These are phyloP conservation scores for Ilex aquifolium DNA, from an alignment of 257 asterid species.

Conservation along the genomic window DNA sequence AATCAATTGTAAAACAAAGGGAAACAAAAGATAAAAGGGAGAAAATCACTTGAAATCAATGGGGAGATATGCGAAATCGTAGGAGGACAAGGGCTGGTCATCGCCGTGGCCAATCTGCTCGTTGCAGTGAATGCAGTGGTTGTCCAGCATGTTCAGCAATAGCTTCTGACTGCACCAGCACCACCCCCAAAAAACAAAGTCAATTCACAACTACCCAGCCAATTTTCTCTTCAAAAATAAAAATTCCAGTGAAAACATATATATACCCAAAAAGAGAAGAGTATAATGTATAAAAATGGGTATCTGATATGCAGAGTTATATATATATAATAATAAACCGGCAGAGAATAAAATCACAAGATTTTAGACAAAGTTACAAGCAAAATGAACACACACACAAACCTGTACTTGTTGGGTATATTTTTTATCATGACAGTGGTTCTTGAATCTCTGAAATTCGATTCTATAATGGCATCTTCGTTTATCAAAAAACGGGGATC, in stretches of 20 bases:
- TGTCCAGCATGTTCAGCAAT: conserved; percentile 94
- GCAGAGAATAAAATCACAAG: conserved; percentile 5
- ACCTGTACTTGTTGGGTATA: conserved; percentile 99
- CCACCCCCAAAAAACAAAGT: conserved; percentile 12
- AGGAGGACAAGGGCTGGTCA: conserved; percentile 72
- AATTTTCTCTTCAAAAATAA: too few species aligned
- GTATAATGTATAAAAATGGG: conserved; percentile 24
- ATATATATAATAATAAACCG: conserved; percentile 18
- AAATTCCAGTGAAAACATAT: too few species aligned
- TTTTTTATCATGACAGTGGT: conserved; percentile 96
- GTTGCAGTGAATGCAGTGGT: conserved; percentile 94
- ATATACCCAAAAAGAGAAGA: conserved; percentile 5
- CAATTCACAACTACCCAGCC: conserved; percentile 5
- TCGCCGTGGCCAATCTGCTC: conserved; percentile 82
- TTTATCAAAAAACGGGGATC: conserved; percentile 79
- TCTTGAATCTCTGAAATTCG: conserved; percentile 61
- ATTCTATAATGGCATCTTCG: conserved; percentile 52
- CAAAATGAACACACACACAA: neutral
- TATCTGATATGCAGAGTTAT: too few species aligned
- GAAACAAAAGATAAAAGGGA: neutral
- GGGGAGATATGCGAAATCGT: conserved; percentile 94
- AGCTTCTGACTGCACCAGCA: conserved; percentile 72
- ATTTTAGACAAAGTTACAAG: conserved; percentile 1
- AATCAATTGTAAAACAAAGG: neutral
- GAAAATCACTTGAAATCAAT: conserved; percentile 75